These are phyloP conservation scores for Pyrus betulifolia DNA, from an alignment of 306 rosid species.

Conservation along the genomic window DNA sequence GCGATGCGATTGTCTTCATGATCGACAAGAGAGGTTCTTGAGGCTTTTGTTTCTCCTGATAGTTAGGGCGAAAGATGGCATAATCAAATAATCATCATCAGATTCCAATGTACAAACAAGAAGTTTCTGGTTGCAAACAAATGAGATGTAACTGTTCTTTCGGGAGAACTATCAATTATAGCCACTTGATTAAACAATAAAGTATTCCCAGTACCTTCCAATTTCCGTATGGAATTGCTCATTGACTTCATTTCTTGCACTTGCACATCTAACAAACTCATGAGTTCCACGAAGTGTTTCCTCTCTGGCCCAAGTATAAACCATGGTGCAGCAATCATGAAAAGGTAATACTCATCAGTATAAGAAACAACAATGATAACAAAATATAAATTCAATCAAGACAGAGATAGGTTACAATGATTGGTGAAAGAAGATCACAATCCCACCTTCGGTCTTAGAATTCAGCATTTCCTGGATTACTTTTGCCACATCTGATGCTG, in stretches of 20 bases:
- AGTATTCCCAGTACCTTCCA: conserved; percentile 63
- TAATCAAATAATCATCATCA: conserved; percentile 2
- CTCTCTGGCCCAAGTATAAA: conserved; percentile 44
- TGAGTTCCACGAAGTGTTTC: conserved; percentile 49
- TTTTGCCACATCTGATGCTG: conserved; percentile 89
- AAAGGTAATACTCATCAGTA: not conserved
- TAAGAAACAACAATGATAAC: not conserved
- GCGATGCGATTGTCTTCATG: conserved; percentile 49
- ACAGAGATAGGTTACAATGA: conserved; percentile 2
- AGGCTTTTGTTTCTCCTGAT: conserved; percentile 31
- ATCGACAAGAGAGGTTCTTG: conserved; percentile 30
- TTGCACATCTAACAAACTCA: conserved; percentile 58
- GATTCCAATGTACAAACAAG: not conserved
- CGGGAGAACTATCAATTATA: not conserved
- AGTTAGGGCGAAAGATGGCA: conserved; percentile 20
- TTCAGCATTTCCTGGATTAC: conserved; percentile 68
- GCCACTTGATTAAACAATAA: conserved; percentile 17
- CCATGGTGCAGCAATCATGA: conserved; percentile 17
- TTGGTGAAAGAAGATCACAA: not conserved
- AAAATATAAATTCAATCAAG: not conserved
- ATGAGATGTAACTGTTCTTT: not conserved
- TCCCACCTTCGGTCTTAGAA: conserved; percentile 75
- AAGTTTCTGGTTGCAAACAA: not conserved
- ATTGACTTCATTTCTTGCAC: conserved; percentile 86
- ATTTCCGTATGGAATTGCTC: conserved; percentile 59